These are phyloP conservation scores for Saccharomyces hybrid DNA, from an alignment of 1,139 yeast genomes.

Conservation along the genomic window DNA sequence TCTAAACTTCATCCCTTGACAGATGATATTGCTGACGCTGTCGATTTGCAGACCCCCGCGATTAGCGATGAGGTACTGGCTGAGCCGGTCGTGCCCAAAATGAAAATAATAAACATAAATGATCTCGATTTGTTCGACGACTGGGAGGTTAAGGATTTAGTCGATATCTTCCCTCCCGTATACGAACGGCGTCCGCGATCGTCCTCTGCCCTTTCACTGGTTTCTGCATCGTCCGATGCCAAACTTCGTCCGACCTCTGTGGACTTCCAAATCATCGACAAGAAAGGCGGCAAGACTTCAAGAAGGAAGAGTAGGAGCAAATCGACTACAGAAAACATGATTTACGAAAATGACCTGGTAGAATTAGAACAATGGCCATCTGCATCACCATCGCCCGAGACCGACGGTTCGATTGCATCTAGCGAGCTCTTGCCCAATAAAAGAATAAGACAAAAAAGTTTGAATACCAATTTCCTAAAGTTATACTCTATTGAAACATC, in stretches of 20 bases:
- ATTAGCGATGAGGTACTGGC: background rate
- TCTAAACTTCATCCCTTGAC: conserved; percentile 2
- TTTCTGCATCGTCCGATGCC: conserved; percentile 5
- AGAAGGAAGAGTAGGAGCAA: conserved; percentile 1
- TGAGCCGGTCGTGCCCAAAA: conserved; percentile 9
- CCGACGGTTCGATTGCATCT: background rate
- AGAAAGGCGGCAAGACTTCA: conserved; percentile 8
- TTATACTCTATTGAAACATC: conserved; percentile 26
- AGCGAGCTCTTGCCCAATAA: conserved; percentile 14
- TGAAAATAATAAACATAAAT: conserved; percentile 17
- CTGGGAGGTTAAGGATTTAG: conserved; percentile 15
- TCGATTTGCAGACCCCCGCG: conserved; percentile 4
- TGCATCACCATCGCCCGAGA: background rate
- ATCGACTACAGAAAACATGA: conserved; percentile 3
- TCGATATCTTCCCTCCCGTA: conserved; percentile 21
- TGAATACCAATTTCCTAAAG: conserved; percentile 26
- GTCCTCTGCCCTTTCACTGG: background rate
- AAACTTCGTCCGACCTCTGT: conserved; percentile 7
- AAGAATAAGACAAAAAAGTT: conserved; percentile 21
- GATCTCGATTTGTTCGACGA: conserved; percentile 24
- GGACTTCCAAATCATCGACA: conserved; percentile 7
- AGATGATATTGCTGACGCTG: conserved; percentile 6
- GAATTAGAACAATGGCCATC: conserved; percentile 29
- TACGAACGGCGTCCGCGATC: conserved; percentile 8
- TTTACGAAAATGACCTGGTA: conserved; percentile 12